A percentile compares a stretch with the other conserved stretches of the same genome.
phyloP scores from a whole-genome alignment of 495 filamentous ascomycete species.

The Penicillium simplicissimum region DNA sequence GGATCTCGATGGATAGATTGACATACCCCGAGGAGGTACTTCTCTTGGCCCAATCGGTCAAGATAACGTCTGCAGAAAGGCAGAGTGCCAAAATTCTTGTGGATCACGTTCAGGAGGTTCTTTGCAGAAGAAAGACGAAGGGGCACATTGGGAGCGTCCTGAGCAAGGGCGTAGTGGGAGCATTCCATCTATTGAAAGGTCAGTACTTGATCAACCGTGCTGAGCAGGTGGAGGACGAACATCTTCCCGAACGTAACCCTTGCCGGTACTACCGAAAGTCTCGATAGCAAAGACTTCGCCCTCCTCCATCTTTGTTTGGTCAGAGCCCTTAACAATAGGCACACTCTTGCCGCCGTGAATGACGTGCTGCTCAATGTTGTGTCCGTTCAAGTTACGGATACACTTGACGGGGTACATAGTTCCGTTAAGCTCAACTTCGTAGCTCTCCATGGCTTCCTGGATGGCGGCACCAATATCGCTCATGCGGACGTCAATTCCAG shows the following conservation, averaged over 20 bases:
- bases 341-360: conserved; percentile 91
- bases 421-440: conserved; percentile 65
- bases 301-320: conserved; percentile 91
- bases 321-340: conserved; percentile 79
- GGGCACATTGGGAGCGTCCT: conserved; percentile 65
- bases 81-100: conserved; percentile 88
- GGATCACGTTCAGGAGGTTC: conserved; percentile 79
- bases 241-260: conserved; percentile 80
- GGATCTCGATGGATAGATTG: conserved; percentile 6
- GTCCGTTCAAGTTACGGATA: conserved; percentile 86
- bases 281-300: conserved; percentile 92
- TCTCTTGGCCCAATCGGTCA: conserved; percentile 82
- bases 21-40: conserved; percentile 81
- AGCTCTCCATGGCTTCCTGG: conserved; percentile 69
- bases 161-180: conserved; percentile 72
- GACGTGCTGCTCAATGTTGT: conserved; percentile 80
- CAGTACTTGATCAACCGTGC: conserved; percentile 15
- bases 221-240: conserved; percentile 41
- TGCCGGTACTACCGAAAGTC: conserved; percentile 91
- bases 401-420: conserved; percentile 78
- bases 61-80: conserved; percentile 85
- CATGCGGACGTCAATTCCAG: conserved; percentile 63
- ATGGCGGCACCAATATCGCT: conserved; percentile 62
- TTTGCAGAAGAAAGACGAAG: conserved; percentile 75
- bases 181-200: conserved; percentile 55